phyloP scores from a whole-genome alignment of 2,329 filamentous ascomycete genomes.

The Rhynchosporium agropyri region DNA sequence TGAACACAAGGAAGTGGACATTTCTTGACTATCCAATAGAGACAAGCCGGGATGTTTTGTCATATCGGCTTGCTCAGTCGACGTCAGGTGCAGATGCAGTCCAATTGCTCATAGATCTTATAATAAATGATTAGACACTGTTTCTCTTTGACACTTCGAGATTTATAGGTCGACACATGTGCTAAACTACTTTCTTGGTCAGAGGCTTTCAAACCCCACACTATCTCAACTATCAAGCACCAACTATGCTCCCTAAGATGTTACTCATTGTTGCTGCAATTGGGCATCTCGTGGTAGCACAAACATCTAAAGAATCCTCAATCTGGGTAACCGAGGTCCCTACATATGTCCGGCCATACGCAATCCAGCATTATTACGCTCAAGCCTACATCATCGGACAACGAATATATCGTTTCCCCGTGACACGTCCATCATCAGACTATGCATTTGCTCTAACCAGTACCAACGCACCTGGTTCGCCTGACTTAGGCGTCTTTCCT shows the following conservation, averaged over 20 bases:
- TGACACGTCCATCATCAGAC: slow-evolving; percentile 49
- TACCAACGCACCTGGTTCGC: slow-evolving; percentile 46
- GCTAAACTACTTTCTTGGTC: too few species aligned
- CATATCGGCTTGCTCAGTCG: too few species aligned
- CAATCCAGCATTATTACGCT: slow-evolving; percentile 35
- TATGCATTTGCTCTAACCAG: slow-evolving; percentile 50
- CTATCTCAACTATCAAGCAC: too few species aligned
- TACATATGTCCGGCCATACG: slow-evolving; percentile 33
- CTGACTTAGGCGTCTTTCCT: slow-evolving; percentile 47
- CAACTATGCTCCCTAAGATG: background rate
- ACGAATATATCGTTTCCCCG: slow-evolving; percentile 48
- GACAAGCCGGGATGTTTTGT: too few species aligned
- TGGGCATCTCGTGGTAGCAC: slow-evolving; percentile 12
- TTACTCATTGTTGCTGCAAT: slow-evolving; percentile 1
- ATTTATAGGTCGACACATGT: too few species aligned
- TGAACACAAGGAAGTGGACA: too few species aligned
- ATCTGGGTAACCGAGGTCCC: slow-evolving; percentile 35
- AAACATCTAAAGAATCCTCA: slow-evolving; percentile 16
- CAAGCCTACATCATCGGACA: slow-evolving; percentile 40
- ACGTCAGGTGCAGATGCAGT: too few species aligned
- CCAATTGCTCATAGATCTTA: too few species aligned
- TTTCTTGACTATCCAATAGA: too few species aligned
- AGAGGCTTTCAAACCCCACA: too few species aligned
- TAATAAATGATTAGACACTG: too few species aligned
- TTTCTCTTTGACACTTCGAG: too few species aligned